These are phyloP conservation scores for Termitomyces sp. DNA, from an alignment of 768 basidiomycete species.

Conservation along the genomic window DNA sequence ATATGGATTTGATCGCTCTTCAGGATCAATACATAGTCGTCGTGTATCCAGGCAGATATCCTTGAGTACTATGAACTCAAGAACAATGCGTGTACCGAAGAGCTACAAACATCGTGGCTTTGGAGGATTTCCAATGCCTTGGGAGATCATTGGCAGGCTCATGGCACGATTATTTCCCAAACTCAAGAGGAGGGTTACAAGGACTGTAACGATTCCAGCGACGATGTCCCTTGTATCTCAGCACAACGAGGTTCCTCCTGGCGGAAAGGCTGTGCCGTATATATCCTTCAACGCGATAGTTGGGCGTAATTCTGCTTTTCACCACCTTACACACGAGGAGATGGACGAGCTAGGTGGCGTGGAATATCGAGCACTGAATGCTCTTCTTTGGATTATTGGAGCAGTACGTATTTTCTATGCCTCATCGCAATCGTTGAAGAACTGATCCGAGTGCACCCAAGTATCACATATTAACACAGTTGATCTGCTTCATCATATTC, in stretches of 20 bases:
- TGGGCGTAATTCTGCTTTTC: slow-evolving; percentile 78
- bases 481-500: slow-evolving; percentile 68
- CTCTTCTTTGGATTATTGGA: slow-evolving; percentile 77
- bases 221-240: slow-evolving; percentile 58
- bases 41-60: slow-evolving; percentile 16
- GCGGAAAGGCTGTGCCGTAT: slow-evolving; percentile 65
- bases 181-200: slow-evolving; percentile 50
- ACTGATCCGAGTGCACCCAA: slow-evolving; percentile 23
- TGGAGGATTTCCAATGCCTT: slow-evolving; percentile 76
- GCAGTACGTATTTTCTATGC: slow-evolving; percentile 45
- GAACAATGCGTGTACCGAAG: slow-evolving; percentile 15
- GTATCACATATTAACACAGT: slow-evolving; percentile 77
- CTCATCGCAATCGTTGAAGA: background rate
- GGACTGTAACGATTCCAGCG: slow-evolving; percentile 73
- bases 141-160: slow-evolving; percentile 44
- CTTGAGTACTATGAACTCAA: slow-evolving; percentile 16
- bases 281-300: slow-evolving; percentile 83
- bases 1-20: background rate
- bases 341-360: slow-evolving; percentile 91
- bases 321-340: slow-evolving; percentile 70
- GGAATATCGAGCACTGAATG: slow-evolving; percentile 83
- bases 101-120: slow-evolving; percentile 44
- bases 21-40: slow-evolving; percentile 16
- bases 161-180: slow-evolving; percentile 62
- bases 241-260: slow-evolving; percentile 30